A percentile compares a stretch with the other conserved stretches of the same genome.
Evolutionary conservation across 345 rosid genomes (phyloP).

Genomic region (Sisymbrium irio): DNA sequence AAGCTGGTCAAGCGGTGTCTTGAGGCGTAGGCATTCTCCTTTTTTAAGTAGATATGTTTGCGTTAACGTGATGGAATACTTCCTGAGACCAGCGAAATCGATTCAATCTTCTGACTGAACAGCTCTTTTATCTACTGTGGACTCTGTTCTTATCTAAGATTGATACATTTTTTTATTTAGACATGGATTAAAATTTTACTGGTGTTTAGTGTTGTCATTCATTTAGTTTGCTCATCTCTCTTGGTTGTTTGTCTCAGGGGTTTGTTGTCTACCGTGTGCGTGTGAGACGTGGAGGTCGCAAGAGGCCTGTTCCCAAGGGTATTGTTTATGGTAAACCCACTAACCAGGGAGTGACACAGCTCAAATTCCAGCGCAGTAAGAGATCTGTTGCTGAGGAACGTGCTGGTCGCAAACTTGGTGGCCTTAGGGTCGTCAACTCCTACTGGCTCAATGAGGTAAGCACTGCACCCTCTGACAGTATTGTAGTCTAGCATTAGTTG

Average conservation of each 20-base stretch:
- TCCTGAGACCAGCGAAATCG: slow-evolving; percentile 35
- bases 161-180: slow-evolving; percentile 16
- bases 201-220: neutral
- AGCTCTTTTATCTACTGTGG: slow-evolving; percentile 26
- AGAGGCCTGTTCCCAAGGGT: slow-evolving; percentile 88
- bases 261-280: slow-evolving; percentile 77
- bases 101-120: slow-evolving; percentile 30
- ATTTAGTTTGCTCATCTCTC: neutral
- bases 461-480: neutral
- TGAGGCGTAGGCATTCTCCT: slow-evolving; percentile 10
- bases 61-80: slow-evolving; percentile 23
- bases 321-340: slow-evolving; percentile 90
- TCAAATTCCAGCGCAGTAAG: slow-evolving; percentile 83
- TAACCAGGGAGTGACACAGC: slow-evolving; percentile 84
- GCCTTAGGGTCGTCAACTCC: slow-evolving; percentile 75
- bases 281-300: slow-evolving; percentile 87
- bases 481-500: neutral
- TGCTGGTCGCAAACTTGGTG: slow-evolving; percentile 73
- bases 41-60: neutral
- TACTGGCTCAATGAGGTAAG: slow-evolving; percentile 85
- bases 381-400: slow-evolving; percentile 85
- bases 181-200: neutral
- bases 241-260: slow-evolving; percentile 38
- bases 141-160: slow-evolving; percentile 34
- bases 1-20: slow-evolving; percentile 40